Percentiles rank a stretch among this genome's conserved stretches.
phyloP scores from a whole-genome alignment of 139 green algal species.

The Pseudopediastrum boryanum region DNA sequence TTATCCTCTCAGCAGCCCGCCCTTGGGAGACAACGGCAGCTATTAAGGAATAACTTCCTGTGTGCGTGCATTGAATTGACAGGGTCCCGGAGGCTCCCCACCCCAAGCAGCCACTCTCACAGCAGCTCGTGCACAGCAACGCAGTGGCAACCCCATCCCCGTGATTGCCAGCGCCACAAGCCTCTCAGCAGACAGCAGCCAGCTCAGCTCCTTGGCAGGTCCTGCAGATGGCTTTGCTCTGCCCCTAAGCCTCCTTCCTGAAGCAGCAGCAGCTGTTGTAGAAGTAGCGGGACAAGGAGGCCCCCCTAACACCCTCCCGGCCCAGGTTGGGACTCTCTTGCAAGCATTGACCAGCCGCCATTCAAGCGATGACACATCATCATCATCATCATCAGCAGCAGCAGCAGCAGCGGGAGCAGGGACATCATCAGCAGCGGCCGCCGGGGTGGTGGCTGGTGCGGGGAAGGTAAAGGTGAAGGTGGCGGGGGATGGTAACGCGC shows the following conservation, averaged over 20 bases:
- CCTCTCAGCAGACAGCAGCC: slow-evolving; percentile 18
- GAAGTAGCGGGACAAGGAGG: not conserved
- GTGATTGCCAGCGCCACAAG: slow-evolving; percentile 39
- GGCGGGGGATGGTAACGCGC: slow-evolving; percentile 16
- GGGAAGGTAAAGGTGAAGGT: slow-evolving; percentile 14
- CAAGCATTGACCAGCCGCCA: not conserved
- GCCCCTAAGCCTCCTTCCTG: slow-evolving; percentile 24
- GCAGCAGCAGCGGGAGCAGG: too few relatives aligned
- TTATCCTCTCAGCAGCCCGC: too few relatives aligned
- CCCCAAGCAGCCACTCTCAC: slow-evolving; percentile 22
- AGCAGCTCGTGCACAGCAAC: slow-evolving; percentile 56
- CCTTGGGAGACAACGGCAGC: too few relatives aligned
- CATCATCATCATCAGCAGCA: not conserved
- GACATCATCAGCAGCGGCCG: slow-evolving; percentile 24
- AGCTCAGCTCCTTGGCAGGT: slow-evolving; percentile 46
- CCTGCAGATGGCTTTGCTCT: slow-evolving; percentile 40
- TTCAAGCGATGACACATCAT: not conserved
- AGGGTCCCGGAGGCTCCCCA: slow-evolving; percentile 35
- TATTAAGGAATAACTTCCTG: too few relatives aligned
- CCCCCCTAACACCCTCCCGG: not conserved
- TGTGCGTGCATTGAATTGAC: too few relatives aligned
- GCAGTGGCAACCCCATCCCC: slow-evolving; percentile 70
- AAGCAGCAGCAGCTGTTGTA: slow-evolving; percentile 1
- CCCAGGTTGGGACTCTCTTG: not conserved
- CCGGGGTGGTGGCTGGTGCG: not conserved